phyloP scores from a whole-genome alignment of 257 asterid species.

The Fraxinus excelsior region DNA sequence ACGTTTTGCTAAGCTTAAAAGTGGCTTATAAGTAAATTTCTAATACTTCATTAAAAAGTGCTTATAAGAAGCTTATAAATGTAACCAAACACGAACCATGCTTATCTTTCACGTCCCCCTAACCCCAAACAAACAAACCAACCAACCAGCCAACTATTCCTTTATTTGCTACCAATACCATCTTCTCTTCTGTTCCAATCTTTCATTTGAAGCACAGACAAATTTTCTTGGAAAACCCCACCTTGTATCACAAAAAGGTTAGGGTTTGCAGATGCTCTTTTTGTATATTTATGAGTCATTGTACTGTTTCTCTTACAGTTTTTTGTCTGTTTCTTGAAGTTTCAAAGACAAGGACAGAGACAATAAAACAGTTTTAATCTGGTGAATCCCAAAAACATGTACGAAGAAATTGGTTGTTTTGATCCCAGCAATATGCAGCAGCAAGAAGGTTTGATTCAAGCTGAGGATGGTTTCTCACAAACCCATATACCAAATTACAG shows the following conservation, averaged over 20 bases:
- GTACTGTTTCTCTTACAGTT: slow-evolving; percentile 16
- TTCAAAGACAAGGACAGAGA: slow-evolving; percentile 32
- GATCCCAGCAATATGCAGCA: slow-evolving; percentile 45
- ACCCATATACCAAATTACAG: slow-evolving; percentile 36
- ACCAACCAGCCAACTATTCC: slow-evolving; percentile 28
- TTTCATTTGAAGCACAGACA: background rate
- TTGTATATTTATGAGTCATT: slow-evolving; percentile 12
- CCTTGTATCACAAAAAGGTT: slow-evolving; percentile 16
- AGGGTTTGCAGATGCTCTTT: slow-evolving; percentile 17
- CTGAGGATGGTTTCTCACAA: slow-evolving; percentile 52
- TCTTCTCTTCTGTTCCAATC: background rate
- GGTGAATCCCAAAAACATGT: slow-evolving; percentile 39
- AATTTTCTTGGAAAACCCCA: slow-evolving; percentile 19
- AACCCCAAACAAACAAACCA: slow-evolving; percentile 60
- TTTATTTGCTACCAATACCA: slow-evolving; percentile 24
- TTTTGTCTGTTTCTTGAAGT: slow-evolving; percentile 25
- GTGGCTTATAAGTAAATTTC: background rate
- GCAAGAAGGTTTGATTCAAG: slow-evolving; percentile 39
- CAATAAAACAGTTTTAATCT: slow-evolving; percentile 10
- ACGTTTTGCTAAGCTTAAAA: background rate
- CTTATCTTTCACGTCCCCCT: slow-evolving; percentile 39
- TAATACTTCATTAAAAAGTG: background rate
- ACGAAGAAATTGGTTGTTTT: slow-evolving; percentile 53
- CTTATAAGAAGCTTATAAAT: background rate
- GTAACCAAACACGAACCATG: background rate